Evolutionary conservation across 2,329 filamentous ascomycete species (phyloP), one percentile per base, ranked within the genome.

Genomic region (Aspergillus clavatus): DNA sequence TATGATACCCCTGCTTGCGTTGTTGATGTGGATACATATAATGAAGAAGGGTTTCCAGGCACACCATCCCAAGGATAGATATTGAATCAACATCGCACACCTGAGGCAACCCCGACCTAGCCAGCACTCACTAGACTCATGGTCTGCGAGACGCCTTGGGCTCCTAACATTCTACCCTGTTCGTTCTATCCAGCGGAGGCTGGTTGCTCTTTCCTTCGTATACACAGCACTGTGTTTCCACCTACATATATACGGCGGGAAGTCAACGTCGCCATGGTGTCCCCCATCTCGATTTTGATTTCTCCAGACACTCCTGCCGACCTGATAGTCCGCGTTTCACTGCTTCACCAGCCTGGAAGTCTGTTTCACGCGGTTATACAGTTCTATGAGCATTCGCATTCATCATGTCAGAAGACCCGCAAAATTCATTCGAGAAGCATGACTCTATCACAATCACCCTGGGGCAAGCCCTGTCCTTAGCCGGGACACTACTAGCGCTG

Each of bases 401-500:
- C 38, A 40, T 24, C 16, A n/a, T 27, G 12, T 18, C 39, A n/a
- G 12, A 11, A 23, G 21, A 6, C 21, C 29, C 21, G 5, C 36
- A 43, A 14, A 23, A 33, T n/a, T 35, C 10, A 11, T 22, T 12
- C 21, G 35, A 21, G 19, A 22, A 39, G 21, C 24, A 47, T 24
- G 36, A 39, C 24, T 14, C 39, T 23, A 43, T 48, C 12, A 35
- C 28, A n/a, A 43, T 50, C 43, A 46, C 41, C 18, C 28, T 50
- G 12, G 14, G 31, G 8, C 42, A 47, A 14, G 45, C 50, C 7
- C 40, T 57, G 37, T 36, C 47, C 3, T 53, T 65, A 10, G 48
- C 58, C 12, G 36, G 42, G 23, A 39, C 52, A n/a, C 44, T 63
- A 4, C 36, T 53, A 7, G 51, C 51, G 27, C 53, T 65, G 19